Conservation (phyloP, 2,329 filamentous ascomycete species). For the Torrubiellomyces zombiae region DNA sequence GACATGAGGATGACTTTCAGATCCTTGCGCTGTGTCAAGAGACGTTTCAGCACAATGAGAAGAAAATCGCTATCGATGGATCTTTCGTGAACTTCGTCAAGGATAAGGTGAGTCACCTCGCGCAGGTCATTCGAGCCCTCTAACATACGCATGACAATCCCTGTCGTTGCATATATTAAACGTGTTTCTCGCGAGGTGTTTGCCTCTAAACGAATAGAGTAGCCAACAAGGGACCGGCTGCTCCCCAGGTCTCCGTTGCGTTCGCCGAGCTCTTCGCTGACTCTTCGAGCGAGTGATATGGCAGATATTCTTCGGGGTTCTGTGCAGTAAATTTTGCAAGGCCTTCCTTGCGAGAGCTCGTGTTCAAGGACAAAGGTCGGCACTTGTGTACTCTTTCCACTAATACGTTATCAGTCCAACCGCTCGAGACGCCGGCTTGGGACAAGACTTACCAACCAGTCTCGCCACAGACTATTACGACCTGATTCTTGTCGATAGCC, state of each 20-base stretch:
- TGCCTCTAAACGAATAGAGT: slow-evolving; percentile 83
- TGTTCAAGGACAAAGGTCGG: slow-evolving; percentile 86
- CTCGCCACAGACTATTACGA: slow-evolving; percentile 89
- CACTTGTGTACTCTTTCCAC: slow-evolving; percentile 95
- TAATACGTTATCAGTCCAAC: slow-evolving; percentile 12
- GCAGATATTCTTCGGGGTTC: slow-evolving; percentile 92
- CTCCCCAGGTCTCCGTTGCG: slow-evolving; percentile 68
- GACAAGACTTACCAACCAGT: slow-evolving; percentile 53
- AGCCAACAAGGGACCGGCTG: slow-evolving; percentile 70
- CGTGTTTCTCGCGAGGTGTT: slow-evolving; percentile 69
- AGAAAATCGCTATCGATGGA: slow-evolving; percentile 95
- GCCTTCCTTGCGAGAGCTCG: slow-evolving; percentile 60
- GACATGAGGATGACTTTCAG: slow-evolving; percentile 95
- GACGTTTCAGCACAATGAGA: slow-evolving; percentile 73
- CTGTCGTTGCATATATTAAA: slow-evolving; percentile 74
- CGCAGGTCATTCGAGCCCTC: slow-evolving; percentile 73
- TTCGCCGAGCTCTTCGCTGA: slow-evolving; percentile 90
- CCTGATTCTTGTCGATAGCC: slow-evolving; percentile 62
- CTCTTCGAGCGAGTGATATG: slow-evolving; percentile 79
- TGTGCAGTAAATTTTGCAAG: slow-evolving; percentile 89
- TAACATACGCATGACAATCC: slow-evolving; percentile 96
- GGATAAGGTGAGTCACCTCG: slow-evolving; percentile 81
- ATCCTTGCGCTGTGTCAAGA: slow-evolving; percentile 60
- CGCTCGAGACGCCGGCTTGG: not conserved
- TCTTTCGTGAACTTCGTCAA: slow-evolving; percentile 96